Conservation (phyloP, 75 land plant genomes). For the Isoetes taiwanensis region DNA sequence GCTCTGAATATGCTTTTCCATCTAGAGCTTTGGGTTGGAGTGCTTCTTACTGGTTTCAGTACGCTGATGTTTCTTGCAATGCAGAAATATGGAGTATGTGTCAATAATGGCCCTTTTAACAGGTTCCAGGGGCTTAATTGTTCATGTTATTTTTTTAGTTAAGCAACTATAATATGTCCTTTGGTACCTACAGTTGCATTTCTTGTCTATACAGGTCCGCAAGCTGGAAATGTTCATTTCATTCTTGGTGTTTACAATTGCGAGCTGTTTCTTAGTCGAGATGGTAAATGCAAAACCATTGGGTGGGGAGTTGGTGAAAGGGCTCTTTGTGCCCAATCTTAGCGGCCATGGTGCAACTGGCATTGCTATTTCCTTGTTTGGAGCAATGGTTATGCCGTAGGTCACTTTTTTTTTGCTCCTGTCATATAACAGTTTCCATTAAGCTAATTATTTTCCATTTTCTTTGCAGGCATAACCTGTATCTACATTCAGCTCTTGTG, state of each 20-base stretch:
- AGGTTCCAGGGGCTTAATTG: no score
- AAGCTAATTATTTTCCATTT: not conserved
- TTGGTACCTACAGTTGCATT: no score
- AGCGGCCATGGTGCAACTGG: not conserved
- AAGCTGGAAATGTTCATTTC: not conserved
- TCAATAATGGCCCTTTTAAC: no score
- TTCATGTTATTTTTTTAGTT: no score
- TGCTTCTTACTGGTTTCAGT: conserved; percentile 1
- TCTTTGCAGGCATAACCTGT: not conserved
- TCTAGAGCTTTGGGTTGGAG: not conserved
- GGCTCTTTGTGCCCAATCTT: not conserved
- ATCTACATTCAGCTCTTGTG: not conserved
- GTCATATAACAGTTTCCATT: not conserved
- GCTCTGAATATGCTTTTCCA: conserved; percentile 1
- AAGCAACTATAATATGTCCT: no score
- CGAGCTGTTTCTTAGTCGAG: not conserved
- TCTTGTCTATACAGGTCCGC: not conserved
- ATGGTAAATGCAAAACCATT: not conserved
- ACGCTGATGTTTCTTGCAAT: conserved; percentile 1
- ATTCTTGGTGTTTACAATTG: not conserved
- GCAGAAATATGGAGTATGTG: not conserved
- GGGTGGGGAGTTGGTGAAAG: not conserved
- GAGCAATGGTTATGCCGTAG: not conserved
- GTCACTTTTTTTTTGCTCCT: not conserved
- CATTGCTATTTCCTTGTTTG: not conserved